A percentile compares a stretch with the other conserved stretches of the same genome.
Evolutionary conservation across 2,329 filamentous ascomycete species (phyloP).

Genomic region (Colletotrichum shisoi): DNA sequence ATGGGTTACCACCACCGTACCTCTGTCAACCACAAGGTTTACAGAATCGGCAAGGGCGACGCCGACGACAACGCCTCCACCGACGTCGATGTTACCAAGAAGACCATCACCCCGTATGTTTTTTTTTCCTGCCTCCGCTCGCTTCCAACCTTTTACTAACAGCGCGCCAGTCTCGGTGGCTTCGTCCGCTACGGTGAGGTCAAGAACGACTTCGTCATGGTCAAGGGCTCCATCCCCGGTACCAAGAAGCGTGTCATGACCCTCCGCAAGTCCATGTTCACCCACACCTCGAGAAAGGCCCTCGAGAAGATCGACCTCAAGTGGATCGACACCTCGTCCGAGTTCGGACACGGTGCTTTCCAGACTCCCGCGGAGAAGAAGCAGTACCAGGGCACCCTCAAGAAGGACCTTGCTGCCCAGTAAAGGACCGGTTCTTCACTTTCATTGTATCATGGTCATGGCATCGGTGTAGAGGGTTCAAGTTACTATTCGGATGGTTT

Average conservation of each 20-base stretch:
- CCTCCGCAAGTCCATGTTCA: constrained; percentile 98
- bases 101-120: constrained; percentile 98
- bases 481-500: constrained; percentile 40
- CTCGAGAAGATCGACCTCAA: constrained; percentile 99
- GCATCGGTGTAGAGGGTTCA: constrained; percentile 64
- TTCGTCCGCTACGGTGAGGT: constrained; percentile 99
- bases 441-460: constrained; percentile 59
- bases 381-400: constrained; percentile 96
- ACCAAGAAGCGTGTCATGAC: constrained; percentile 99
- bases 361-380: constrained; percentile 98
- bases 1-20: constrained; percentile 99
- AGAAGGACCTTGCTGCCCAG: constrained; percentile 81
- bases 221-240: constrained; percentile 98
- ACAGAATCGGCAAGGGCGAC: constrained; percentile 93
- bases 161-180: constrained; percentile 79
- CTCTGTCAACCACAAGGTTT: constrained; percentile 99
- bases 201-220: constrained; percentile 98
- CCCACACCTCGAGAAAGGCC: constrained; percentile 91
- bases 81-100: constrained; percentile 97
- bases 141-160: constrained; percentile 46
- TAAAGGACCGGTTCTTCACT: constrained; percentile 48
- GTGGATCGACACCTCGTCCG: constrained; percentile 99
- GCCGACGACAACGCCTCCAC: constrained; percentile 94
- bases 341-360: constrained; percentile 99
- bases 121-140: neutral